A percentile compares a stretch with the other conserved stretches of the same genome.
phyloP scores from a whole-genome alignment of 106 monocot genomes.

The Allium cepa region DNA sequence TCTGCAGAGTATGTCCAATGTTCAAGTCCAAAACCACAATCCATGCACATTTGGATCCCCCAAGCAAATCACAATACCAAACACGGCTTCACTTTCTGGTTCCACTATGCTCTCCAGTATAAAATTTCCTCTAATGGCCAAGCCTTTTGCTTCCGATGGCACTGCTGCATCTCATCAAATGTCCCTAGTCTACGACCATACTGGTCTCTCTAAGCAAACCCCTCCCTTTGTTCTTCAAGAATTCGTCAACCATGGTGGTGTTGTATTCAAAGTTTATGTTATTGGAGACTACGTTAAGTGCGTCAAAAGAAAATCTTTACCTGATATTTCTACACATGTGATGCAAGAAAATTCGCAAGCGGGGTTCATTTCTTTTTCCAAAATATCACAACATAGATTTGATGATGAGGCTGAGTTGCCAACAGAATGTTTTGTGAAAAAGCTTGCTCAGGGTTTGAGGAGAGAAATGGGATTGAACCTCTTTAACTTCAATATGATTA shows the following conservation, averaged over 20 bases:
- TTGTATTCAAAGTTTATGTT: slow-evolving; percentile 70
- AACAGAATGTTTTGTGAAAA: slow-evolving; percentile 25
- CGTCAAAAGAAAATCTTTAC: slow-evolving; percentile 58
- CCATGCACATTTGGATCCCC: slow-evolving; percentile 45
- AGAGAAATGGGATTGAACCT: slow-evolving; percentile 33
- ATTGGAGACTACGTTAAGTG: slow-evolving; percentile 53
- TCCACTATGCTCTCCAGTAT: slow-evolving; percentile 10
- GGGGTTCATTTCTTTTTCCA: slow-evolving; percentile 43
- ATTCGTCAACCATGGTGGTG: slow-evolving; percentile 63
- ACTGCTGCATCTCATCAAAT: slow-evolving; percentile 53
- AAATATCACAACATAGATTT: slow-evolving; percentile 30
- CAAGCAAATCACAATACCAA: slow-evolving; percentile 34
- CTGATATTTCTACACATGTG: slow-evolving; percentile 34
- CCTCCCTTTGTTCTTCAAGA: slow-evolving; percentile 64
- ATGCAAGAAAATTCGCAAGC: slow-evolving; percentile 7
- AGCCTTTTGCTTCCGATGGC: slow-evolving; percentile 58
- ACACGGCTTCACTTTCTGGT: slow-evolving; percentile 25
- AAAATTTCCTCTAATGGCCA: slow-evolving; percentile 50
- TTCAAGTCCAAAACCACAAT: no score
- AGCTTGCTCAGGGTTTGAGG: slow-evolving; percentile 42
- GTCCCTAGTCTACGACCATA: slow-evolving; percentile 37
- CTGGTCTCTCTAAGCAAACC: slow-evolving; percentile 29
- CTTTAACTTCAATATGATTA: slow-evolving; percentile 68
- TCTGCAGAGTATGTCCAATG: no score
- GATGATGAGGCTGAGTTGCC: slow-evolving; percentile 44